Evolutionary conservation across 176 grass and related monocot species (phyloP).

Genomic region (Pontederia paniculata): DNA sequence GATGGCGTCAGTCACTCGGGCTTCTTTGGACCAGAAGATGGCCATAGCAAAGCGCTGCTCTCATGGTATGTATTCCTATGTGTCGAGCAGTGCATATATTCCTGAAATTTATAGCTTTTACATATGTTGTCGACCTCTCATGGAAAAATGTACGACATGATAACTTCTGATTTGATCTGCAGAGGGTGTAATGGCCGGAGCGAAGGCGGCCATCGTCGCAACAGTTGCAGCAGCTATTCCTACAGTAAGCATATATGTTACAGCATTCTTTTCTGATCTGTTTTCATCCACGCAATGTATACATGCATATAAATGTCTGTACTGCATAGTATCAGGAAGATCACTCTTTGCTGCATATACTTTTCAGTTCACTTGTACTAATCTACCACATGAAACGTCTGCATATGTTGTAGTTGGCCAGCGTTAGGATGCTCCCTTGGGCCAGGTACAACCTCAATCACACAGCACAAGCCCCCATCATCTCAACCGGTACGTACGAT

Average conservation of each 20-base stretch:
- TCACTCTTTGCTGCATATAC: too few species aligned
- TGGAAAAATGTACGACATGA: not conserved
- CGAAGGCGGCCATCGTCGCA: slow-evolving; percentile 48
- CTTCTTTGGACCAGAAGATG: slow-evolving; percentile 54
- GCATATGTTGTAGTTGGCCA: slow-evolving; percentile 34
- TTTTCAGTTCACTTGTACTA: too few species aligned
- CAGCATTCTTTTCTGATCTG: too few species aligned
- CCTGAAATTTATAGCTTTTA: too few species aligned
- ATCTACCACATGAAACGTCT: too few species aligned
- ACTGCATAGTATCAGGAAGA: too few species aligned
- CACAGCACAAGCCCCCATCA: slow-evolving; percentile 56
- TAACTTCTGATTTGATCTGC: not conserved
- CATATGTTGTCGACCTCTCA: not conserved
- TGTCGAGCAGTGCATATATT: rapidly evolving
- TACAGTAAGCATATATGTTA: slow-evolving; percentile 29
- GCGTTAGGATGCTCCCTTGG: slow-evolving; percentile 69
- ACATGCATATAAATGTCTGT: too few species aligned
- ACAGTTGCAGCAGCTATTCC: slow-evolving; percentile 50
- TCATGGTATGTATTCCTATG: slow-evolving; percentile 14
- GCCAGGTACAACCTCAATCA: slow-evolving; percentile 54
- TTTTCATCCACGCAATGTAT: too few species aligned
- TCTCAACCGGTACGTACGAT: slow-evolving; percentile 37
- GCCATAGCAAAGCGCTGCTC: slow-evolving; percentile 65
- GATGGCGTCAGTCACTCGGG: slow-evolving; percentile 34
- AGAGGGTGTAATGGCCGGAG: slow-evolving; percentile 57